Conservation (phyloP, 140 eudicot species). For the Stevia rebaudiana region DNA sequence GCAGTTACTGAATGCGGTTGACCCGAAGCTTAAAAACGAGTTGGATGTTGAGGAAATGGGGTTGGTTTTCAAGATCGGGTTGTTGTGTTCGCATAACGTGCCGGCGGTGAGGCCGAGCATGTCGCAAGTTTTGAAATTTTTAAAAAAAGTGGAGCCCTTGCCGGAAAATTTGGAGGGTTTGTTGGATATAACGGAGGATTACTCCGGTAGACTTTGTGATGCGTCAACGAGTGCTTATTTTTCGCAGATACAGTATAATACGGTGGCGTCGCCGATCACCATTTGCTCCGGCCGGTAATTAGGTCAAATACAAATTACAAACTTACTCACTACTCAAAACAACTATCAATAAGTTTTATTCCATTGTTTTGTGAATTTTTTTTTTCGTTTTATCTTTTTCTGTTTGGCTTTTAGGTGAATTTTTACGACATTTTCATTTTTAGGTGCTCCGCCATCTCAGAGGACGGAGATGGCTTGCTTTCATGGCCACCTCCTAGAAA, state of each 20-base stretch:
- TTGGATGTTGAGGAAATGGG: conserved; percentile 32
- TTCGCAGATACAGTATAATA: conserved; percentile 29
- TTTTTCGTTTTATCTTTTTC: no score
- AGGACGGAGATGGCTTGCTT: no score
- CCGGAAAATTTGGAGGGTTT: conserved; percentile 38
- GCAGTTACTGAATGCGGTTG: conserved; percentile 31
- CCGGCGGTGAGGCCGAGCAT: conserved; percentile 49
- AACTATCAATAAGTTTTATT: no score
- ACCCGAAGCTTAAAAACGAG: conserved; percentile 32
- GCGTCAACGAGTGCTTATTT: conserved; percentile 23
- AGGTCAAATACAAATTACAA: no score
- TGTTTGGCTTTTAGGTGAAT: no score
- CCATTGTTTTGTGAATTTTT: no score
- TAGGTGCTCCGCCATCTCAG: no score
- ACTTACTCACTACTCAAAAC: no score
- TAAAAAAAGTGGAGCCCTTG: conserved; percentile 29
- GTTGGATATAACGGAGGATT: conserved; percentile 27
- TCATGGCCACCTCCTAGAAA: no score
- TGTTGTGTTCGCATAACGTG: conserved; percentile 47
- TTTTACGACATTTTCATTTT: no score
- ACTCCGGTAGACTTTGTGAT: conserved; percentile 35
- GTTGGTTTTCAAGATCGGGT: conserved; percentile 51
- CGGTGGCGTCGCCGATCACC: conserved; percentile 24
- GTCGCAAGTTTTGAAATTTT: conserved; percentile 42
- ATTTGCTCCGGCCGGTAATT: conserved; percentile 7